A percentile compares a stretch with the other conserved stretches of the same genome.
Conservation (phyloP, 176 grass and related monocot species). For the Saccharum officinarum region DNA sequence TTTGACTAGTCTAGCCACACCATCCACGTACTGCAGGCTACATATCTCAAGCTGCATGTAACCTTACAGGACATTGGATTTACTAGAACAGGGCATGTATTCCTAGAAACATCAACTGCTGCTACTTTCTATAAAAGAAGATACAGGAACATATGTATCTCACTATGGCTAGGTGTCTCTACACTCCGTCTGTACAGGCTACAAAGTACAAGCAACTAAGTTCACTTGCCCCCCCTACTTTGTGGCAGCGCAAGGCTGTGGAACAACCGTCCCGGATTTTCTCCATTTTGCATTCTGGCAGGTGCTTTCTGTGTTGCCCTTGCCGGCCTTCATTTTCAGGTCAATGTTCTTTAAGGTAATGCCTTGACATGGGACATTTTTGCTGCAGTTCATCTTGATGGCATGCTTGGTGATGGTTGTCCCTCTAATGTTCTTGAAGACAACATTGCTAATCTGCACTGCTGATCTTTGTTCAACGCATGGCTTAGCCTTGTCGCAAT, state of each 20-base stretch:
- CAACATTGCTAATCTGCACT: too few species aligned
- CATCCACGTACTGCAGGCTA: not conserved
- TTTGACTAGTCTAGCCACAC: not conserved
- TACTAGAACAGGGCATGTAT: not conserved
- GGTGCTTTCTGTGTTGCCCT: too few species aligned
- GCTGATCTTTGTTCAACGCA: too few species aligned
- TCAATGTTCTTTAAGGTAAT: too few species aligned
- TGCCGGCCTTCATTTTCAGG: too few species aligned
- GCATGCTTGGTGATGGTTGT: too few species aligned
- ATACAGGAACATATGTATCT: not conserved
- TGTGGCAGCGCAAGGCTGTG: constrained; percentile 37
- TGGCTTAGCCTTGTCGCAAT: too few species aligned
- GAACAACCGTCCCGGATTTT: constrained; percentile 41
- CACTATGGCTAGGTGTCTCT: not conserved
- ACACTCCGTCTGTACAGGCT: not conserved
- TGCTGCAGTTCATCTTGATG: too few species aligned
- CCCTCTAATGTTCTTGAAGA: too few species aligned
- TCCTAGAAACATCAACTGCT: not conserved
- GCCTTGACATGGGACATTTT: too few species aligned
- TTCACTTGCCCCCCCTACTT: not conserved
- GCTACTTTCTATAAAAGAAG: not conserved
- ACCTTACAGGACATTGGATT: not conserved
- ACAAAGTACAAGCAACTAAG: not conserved
- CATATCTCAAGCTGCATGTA: not conserved
- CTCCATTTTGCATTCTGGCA: constrained; percentile 9